Percentiles rank a stretch among this genome's conserved stretches.
Conservation (phyloP, 2,329 filamentous ascomycete species). For the Neonectria coccinea region DNA sequence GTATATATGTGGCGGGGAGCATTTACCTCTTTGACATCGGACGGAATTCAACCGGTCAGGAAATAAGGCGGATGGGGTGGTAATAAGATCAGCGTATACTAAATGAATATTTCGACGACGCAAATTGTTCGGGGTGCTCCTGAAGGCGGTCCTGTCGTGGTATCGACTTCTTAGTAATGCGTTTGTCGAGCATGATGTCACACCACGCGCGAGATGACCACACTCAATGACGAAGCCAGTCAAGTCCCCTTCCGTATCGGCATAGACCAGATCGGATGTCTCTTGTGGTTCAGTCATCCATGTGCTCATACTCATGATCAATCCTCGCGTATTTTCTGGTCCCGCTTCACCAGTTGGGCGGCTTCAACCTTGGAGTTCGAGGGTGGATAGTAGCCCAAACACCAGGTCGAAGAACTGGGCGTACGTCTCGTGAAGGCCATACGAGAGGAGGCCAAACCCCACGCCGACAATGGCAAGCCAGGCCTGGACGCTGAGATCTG, state of each 20-base stretch:
- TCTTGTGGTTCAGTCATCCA: conserved; percentile 16
- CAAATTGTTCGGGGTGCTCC: background rate
- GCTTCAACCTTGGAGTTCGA: conserved; percentile 25
- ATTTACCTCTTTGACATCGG: background rate
- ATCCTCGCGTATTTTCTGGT: conserved; percentile 26
- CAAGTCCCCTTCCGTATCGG: conserved; percentile 24
- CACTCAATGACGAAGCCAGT: conserved; percentile 27
- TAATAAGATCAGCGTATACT: background rate
- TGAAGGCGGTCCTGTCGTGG: conserved; percentile 50
- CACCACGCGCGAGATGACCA: conserved; percentile 24
- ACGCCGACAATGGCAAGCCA: too few species aligned
- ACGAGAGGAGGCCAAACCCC: too few species aligned
- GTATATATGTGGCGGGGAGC: conserved; percentile 27
- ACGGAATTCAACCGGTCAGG: conserved; percentile 6
- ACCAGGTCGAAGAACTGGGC: too few species aligned
- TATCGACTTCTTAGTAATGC: conserved; percentile 53
- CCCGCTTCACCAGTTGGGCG: conserved; percentile 33
- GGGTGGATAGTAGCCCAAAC: conserved; percentile 35
- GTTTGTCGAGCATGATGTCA: conserved; percentile 24
- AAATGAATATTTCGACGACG: background rate
- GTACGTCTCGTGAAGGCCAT: too few species aligned
- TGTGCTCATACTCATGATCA: conserved; percentile 23
- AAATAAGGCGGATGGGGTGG: background rate
- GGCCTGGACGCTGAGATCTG: too few species aligned
- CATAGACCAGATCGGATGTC: conserved; percentile 3